Evolutionary conservation across 2,329 filamentous ascomycete species (phyloP), one percentile per base, ranked within the genome.

Genomic region (Colletotrichum sp.): DNA sequence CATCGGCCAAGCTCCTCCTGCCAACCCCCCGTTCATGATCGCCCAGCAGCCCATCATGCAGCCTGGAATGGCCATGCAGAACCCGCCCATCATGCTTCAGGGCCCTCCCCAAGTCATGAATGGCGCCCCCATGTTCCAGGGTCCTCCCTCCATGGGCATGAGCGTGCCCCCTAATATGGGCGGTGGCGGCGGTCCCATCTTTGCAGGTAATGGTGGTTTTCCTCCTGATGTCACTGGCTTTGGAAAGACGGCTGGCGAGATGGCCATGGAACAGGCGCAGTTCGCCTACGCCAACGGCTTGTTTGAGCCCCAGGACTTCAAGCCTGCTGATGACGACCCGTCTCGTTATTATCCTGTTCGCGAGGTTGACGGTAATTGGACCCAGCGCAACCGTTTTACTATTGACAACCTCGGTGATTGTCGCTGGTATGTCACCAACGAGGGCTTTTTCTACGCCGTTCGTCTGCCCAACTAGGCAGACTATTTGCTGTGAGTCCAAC

Each of bases 371-470:
- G 88, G 89, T 64, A 86, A 88, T 73, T 92, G 88, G 88, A 88
- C 87, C 43, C 86, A 91, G 81, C 87, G 89, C 80, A 90, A 86
- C 80, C 89, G 90, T 36, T 86, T 87, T 81, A 88, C 89, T 67
- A 90, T 93, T 81, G 91, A 93, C 79, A 84, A 86, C 78, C 86
- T 91, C 78, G 87, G 87, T 33, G 84, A 87, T 68, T 87, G 86
- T 77, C 87, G 89, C 69, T 93, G 91, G 91, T 92, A 89, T 79
- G 84, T 90, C 69, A 87, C 86, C 73, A 84, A 87, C 64, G 85
- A 88, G 69, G 90, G 91, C 31, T 85, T 87, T 78, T 92, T 92
- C 80, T 93, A 93, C 77, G 90, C 90, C 73, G 86, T 90, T 64
- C 87, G 90, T 66, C 82, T 91, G 63, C 84, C 87, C 51, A 80